These are phyloP conservation scores for Fomitopsis palustris DNA, from an alignment of 1,284 basidiomycete genomes.

Conservation along the genomic window DNA sequence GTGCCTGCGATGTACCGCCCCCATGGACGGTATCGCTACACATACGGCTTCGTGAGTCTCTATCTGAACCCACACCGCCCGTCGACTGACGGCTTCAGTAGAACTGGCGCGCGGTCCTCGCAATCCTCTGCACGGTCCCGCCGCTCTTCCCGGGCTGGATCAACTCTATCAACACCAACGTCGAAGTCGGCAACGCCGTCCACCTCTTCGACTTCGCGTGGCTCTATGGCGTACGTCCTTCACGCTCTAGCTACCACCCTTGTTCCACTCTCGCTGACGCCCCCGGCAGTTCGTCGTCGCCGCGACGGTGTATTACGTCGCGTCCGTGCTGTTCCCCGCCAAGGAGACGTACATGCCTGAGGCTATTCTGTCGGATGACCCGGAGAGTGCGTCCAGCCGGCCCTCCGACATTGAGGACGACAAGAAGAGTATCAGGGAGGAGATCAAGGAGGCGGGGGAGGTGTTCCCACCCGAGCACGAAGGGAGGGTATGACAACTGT, in stretches of 20 bases:
- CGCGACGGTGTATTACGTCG: constrained; percentile 42
- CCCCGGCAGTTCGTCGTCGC: constrained; percentile 36
- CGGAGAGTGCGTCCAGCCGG: constrained; percentile 8
- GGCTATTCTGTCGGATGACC: constrained; percentile 32
- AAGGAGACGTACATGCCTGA: constrained; percentile 52
- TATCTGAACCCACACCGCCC: constrained; percentile 9
- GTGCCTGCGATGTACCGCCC: constrained; percentile 73
- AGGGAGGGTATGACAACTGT: not conserved
- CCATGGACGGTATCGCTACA: constrained; percentile 60
- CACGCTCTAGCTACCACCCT: not conserved
- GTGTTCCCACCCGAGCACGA: not conserved
- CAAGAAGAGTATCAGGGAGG: constrained; percentile 17
- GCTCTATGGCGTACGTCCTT: constrained; percentile 58
- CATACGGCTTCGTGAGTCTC: constrained; percentile 54
- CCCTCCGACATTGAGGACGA: constrained; percentile 15
- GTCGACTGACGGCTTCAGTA: constrained; percentile 21
- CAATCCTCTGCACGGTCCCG: constrained; percentile 58
- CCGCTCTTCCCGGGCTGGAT: constrained; percentile 70
- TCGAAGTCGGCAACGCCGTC: constrained; percentile 48
- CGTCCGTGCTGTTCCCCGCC: constrained; percentile 57
- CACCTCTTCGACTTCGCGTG: constrained; percentile 67
- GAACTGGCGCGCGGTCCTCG: constrained; percentile 72
- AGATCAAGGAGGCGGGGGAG: constrained; percentile 12
- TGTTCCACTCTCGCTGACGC: constrained; percentile 1
- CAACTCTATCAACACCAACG: constrained; percentile 56